Base-by-base conservation (phyloP, 169 alveolate genomes). In the Eimeria acervulina region DNA sequence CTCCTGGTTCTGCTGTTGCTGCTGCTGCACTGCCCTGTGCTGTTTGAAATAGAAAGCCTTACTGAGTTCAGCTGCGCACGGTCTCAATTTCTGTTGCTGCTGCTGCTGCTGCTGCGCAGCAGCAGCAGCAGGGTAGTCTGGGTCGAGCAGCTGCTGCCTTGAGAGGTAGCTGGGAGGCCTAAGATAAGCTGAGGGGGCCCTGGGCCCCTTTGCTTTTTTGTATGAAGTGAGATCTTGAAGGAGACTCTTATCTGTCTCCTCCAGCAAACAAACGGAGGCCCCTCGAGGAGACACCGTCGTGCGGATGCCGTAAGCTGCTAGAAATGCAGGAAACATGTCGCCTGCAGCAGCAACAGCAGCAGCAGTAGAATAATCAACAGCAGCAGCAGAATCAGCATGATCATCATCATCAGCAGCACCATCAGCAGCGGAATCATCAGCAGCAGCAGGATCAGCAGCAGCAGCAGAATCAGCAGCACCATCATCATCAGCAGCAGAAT, bases 141-240 rank as follows among this genome's bases (percentile, higher is more conserved):
- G 95, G 66, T 90, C 95, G 42, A 90, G 90, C 66, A 90, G 90
- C 51, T 72, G 76, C 95, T 90, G 89, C 47, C 95, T 55, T 7
- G 95, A 90, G 66, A 76, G 59, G 42, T 51, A 63, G 7, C 23
- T 28, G 7, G 95, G 95, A 38, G 44, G 89, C 40, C 12, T 17
- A 28, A 90, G 81, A 33, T 42, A 90, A 31, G 80, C 81, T 72
- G 95, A 90, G 19, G 95, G 90, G 26, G 52, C 83, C 47, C 90
- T 28, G 4, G 95, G 55, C 8, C 90, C 89, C 15, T 83, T 83
- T 6, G 84, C 90, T 28, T 90, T 90, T 52, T 70, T 70, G 80
- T 74, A 90, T n/a, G 55, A 70, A 31, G 89, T 47, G 61, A 90
- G 76, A 31, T 90, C 95, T 59, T 72, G 90, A 26, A 90, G 95